Evolutionary conservation across 1,284 basidiomycete genomes (phyloP), one percentile per base, ranked within the genome.

Genomic region (Laetiporus sulphureus): DNA sequence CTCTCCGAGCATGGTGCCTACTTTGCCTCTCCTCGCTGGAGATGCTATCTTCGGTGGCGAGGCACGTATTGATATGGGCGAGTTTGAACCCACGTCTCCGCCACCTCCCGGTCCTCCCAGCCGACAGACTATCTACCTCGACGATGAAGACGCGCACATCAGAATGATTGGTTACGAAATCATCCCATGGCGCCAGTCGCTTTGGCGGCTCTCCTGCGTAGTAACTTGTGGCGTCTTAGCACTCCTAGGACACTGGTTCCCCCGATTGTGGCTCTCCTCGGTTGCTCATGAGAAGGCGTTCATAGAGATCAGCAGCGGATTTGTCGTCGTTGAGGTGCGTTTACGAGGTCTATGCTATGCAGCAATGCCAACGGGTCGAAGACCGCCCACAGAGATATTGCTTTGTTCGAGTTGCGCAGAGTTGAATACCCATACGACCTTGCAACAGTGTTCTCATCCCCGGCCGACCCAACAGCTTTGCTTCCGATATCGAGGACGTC

Each of bases 181-280:
- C 4, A 69, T 87, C 32, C 56, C 56, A 5, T 78, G 78, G 69
- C 78, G 83, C 39, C 72, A 77, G 38, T 67, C 72, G 57, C 48
- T 85, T 4, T 99, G 94, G 92, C 72, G 77, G 52, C 41, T 74
- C 16, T 75, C 75, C 5, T 92, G 87, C 55, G 54, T 90, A 6
- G 43, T 88, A 12, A 79, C 84, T 1, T 64, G 88, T 8, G 96
- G 96, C 3, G 63, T 81, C 6, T 67, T 98, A 24, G 85, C 79
- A 7, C 73, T 99, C 12, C 62, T 96, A 4, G 92, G 92, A 1
- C 82, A 93, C 54, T 99, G 96, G 96, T 81, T 96, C 52, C 95
- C 96, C 36, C 77, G 73, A 3, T 55, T 93, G 31, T 96, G 94
- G 90, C 76, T 99, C 39, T 77, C 77, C 27, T 93, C 83, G 73